Conservation (phyloP, 2,329 filamentous ascomycete genomes). For the Venturia oleaginea region DNA sequence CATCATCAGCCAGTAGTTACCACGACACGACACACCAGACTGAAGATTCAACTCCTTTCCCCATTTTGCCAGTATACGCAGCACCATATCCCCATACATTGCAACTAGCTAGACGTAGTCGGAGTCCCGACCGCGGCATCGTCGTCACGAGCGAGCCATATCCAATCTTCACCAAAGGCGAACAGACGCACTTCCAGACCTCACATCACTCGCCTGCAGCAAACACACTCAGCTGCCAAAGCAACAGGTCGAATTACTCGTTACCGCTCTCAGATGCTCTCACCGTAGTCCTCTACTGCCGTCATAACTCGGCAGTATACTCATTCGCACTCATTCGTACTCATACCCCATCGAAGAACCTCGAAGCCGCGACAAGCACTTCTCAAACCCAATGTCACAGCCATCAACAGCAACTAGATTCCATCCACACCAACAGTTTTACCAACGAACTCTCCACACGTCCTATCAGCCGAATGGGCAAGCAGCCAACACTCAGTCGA, state of each 20-base stretch:
- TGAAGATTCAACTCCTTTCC: not conserved
- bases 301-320: not conserved
- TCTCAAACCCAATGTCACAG: slow-evolving; percentile 29
- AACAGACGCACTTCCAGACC: not conserved
- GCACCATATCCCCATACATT: not conserved
- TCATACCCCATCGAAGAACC: not conserved
- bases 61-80: not conserved
- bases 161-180: not conserved
- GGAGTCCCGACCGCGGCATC: not conserved
- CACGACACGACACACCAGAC: too few relatives aligned
- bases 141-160: not conserved
- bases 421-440: slow-evolving; percentile 16
- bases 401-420: slow-evolving; percentile 36
- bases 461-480: not conserved
- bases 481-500: not conserved
- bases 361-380: not conserved
- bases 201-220: not conserved
- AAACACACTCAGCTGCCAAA: not conserved
- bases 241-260: not conserved
- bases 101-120: not conserved
- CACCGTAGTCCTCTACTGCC: not conserved
- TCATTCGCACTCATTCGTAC: not conserved
- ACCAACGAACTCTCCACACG: not conserved
- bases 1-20: too few relatives aligned
- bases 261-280: not conserved